Base-by-base conservation (phyloP, 768 basidiomycete species). In the Boletus rubroflammeus region DNA sequence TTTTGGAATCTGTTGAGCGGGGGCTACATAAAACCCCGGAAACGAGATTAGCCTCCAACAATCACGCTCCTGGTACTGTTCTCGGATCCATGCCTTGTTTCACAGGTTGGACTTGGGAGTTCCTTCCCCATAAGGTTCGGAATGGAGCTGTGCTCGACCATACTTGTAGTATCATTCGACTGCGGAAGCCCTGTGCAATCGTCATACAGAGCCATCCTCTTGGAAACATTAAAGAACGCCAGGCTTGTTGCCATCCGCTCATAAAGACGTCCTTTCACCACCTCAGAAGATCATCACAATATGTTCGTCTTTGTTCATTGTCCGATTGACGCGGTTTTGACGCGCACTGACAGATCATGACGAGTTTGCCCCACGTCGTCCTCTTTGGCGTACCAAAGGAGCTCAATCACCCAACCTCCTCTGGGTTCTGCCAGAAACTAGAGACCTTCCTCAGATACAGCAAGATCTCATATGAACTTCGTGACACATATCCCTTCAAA, bases 341-440 rank as follows among this genome's bases (percentile, higher is more conserved):
- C n/a, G n/a, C 10, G n/a, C 17, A 23, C 23, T 31, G 32, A 23
- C 43, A 57, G 51, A 11, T 49, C 26, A 65, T 65, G 60, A 38
- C 36, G 19, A 38, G 36, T 10, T 19, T n/a, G n/a, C 36, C 36
- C 10, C n/a, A 38, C 36, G 36, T 38, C 17, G 19, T 19, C 36
- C 36, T 38, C n/a, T 57, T 60, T 39, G 69, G 61, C 35, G 58
- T 68, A 5, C 50, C 59, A 9, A 69, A 66, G 50, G 45, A 51
- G 31, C 50, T 43, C 35, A 47, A 64, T 31, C 45, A 25, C 10
- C 62, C 70, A 21, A 66, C 62, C 15, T 8, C 46, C 0, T 71
- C 70, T 26, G 64, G 65, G 5, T 72, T 68, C 54, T 73, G 70
- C 53, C 66, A 72, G 54, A 72, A 73, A 29, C 56, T 38, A 38